Evolutionary conservation across 331 rosid genomes (phyloP), one percentile per base, ranked within the genome.

Genomic region (Ulmus americana): DNA sequence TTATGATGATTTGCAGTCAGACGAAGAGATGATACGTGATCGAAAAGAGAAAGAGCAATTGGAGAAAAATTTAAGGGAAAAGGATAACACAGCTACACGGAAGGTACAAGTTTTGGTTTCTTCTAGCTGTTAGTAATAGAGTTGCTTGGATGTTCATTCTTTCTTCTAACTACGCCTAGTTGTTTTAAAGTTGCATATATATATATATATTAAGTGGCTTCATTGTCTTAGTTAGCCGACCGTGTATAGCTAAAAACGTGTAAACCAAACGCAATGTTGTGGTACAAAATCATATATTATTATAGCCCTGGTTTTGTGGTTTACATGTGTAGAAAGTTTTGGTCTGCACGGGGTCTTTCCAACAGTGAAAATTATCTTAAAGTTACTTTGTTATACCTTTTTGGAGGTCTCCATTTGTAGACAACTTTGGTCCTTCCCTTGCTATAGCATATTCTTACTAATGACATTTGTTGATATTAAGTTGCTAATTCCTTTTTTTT

Each of bases 21-120:
- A 89, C 55, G 96, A 92, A 78, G 98, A 92, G 71, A 82, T 85
- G 63, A 50, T 87, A 76, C 95, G 85, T 61, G 98, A 92, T 82
- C 98, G 85, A 78, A 89, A 75, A 78, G 98, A 87, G 74, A 82
- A 84, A 82, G 97, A 92, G 67, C 85, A 92, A 82, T 70, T 92
- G 53, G 97, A 89, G 83, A 76, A 28, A 58, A 86, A 87, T 73
- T 11, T 92, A 70, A 85, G 85, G 77, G 98, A 87, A 54, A 64
- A 90, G 65, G 98, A 92, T 77, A 88, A 89, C 39, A 87, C 84
- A 8, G 80, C 83, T 59, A 87, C 97, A 49, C 76, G 88, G n/a
- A 89, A 89, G 96, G 96, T 91, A 68, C 69, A 40, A 52, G 8
- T 69, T 59, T 51, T 38, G 48, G 5, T 61, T 53, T 35, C 46